Conservation (phyloP, 148 eudicot genomes). For the Rhododendron vialii region DNA sequence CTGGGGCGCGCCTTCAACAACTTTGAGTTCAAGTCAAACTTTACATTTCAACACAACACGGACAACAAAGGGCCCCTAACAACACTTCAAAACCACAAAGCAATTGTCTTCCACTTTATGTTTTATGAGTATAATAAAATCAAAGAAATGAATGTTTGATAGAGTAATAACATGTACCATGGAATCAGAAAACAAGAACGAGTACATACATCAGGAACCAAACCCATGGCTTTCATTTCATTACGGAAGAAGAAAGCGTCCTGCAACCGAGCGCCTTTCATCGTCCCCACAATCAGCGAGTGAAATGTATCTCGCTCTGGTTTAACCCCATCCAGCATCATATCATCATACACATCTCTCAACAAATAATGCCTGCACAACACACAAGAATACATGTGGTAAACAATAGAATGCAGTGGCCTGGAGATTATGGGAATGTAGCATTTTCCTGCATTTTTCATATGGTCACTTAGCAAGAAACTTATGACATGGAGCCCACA, state of each 20-base stretch:
- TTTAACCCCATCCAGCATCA: constrained; percentile 89
- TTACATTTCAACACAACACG: neutral
- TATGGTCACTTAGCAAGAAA: neutral
- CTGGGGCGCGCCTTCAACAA: neutral
- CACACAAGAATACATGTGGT: neutral
- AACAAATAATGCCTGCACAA: constrained; percentile 55
- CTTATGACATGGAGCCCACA: neutral
- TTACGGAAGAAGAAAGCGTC: constrained; percentile 85
- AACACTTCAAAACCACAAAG: neutral
- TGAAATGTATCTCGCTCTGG: constrained; percentile 84
- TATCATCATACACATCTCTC: constrained; percentile 95
- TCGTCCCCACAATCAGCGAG: constrained; percentile 61
- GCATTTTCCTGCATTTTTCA: neutral
- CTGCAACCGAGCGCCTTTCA: constrained; percentile 76
- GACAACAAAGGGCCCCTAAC: neutral
- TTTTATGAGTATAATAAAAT: neutral
- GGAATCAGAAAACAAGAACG: neutral
- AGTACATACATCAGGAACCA: constrained; percentile 90
- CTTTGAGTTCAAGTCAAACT: neutral
- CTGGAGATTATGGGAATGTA: neutral
- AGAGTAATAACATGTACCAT: neutral
- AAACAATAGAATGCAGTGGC: neutral
- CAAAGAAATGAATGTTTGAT: neutral
- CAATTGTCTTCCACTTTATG: neutral
- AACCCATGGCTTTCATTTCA: constrained; percentile 85